Evolutionary conservation across 495 filamentous ascomycete species (phyloP), one percentile per base, ranked within the genome.

Genomic region (Penicillium fimorum): DNA sequence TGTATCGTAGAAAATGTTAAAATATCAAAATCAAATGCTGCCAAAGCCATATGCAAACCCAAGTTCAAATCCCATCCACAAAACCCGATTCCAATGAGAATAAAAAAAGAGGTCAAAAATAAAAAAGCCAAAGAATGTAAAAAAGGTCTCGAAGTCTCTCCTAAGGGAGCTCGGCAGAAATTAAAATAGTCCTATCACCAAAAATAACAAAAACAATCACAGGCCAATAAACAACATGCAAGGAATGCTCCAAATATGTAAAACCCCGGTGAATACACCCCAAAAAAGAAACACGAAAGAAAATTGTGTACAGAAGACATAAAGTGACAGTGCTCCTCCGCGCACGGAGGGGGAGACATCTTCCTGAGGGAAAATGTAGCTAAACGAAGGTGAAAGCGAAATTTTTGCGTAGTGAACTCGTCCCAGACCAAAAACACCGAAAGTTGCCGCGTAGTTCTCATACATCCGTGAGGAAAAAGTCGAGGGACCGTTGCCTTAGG

Each of bases 181-280:
- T 67, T 60, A 67, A 53, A 67, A 22, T 59, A 35, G 56, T 67
- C 59, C 35, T 65, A 67, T 63, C 61, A 62, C 60, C 49, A 56
- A 61, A 61, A 50, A 60, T 37, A 58, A 56, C 33, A 54, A 52
- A 25, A 22, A 37, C 32, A 41, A 57, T 56, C 63, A 61, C 63
- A 69, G 51, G 53, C 66, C 66, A 66, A 69, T 64, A 67, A 66
- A 60, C 56, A 68, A 55, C 61, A 64, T 62, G 60, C 60, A 60
- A 60, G 54, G 42, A 63, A 57, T 61, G 64, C 62, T 67, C 62
- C 67, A 32, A 61, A 58, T 65, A 65, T 70, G 62, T 67, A 70
- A 55, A 63, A 55, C 45, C 56, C 56, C 52, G 60, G 60, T 58
- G 60, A 42, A 38, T 52, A 47, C 59, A 69, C 56, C 62, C 60